These are phyloP conservation scores for Lipomyces spencermartinsiae DNA, from an alignment of 805 yeast genomes.

Conservation along the genomic window DNA sequence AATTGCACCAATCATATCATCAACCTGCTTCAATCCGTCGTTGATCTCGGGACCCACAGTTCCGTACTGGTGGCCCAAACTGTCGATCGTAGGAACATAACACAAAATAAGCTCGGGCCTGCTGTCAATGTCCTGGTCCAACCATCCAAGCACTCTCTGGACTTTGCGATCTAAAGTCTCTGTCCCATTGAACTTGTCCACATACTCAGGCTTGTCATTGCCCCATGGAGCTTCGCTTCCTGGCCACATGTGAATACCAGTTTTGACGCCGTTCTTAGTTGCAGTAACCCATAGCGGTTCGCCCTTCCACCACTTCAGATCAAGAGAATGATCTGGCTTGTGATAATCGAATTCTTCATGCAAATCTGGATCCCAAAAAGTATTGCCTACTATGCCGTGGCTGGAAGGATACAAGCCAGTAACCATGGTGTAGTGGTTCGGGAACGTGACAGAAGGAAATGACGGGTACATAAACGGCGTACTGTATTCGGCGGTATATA, in stretches of 20 bases:
- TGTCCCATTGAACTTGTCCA: conserved; percentile 68
- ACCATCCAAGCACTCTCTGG: conserved; percentile 66
- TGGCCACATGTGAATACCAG: conserved; percentile 97
- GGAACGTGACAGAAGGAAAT: conserved; percentile 88
- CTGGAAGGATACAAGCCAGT: conserved; percentile 84
- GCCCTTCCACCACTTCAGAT: conserved; percentile 83
- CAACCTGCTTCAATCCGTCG: conserved; percentile 66
- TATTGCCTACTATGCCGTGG: conserved; percentile 88
- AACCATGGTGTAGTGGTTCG: conserved; percentile 89
- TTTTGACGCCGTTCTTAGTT: conserved; percentile 59
- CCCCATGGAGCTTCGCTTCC: conserved; percentile 79
- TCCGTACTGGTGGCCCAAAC: conserved; percentile 77
- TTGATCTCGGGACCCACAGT: conserved; percentile 64
- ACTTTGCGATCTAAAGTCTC: conserved; percentile 66
- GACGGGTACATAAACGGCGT: conserved; percentile 87
- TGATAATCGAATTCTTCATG: conserved; percentile 68
- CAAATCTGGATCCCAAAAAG: conserved; percentile 68
- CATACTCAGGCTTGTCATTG: conserved; percentile 55
- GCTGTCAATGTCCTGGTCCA: conserved; percentile 58
- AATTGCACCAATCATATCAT: conserved; percentile 62
- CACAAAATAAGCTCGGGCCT: conserved; percentile 80
- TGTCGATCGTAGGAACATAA: conserved; percentile 82
- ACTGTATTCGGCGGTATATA: conserved; percentile 52
- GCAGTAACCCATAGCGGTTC: conserved; percentile 90
- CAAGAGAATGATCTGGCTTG: conserved; percentile 57